phyloP scores from a whole-genome alignment of 1,139 yeast species.

The Pichia sp. region DNA sequence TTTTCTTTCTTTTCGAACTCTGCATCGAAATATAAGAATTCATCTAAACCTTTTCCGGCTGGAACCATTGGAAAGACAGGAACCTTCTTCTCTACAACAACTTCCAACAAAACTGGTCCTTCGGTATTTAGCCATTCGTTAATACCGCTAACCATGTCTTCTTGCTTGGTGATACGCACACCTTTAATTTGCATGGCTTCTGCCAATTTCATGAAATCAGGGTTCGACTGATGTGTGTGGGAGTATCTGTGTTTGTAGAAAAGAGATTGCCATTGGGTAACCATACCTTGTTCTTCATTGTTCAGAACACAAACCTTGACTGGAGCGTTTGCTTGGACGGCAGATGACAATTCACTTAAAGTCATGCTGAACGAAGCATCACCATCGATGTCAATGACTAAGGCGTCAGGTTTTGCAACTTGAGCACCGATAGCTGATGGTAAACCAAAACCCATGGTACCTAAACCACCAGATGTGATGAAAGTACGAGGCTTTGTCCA shows the following conservation, averaged over 20 bases:
- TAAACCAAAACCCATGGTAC: slow-evolving; percentile 97
- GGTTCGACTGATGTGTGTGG: slow-evolving; percentile 93
- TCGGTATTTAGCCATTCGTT: slow-evolving; percentile 67
- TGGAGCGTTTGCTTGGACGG: slow-evolving; percentile 90
- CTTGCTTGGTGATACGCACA: slow-evolving; percentile 64
- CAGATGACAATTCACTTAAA: slow-evolving; percentile 84
- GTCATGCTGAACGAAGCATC: slow-evolving; percentile 99
- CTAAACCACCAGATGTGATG: slow-evolving; percentile 97
- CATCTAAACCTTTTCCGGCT: slow-evolving; percentile 90
- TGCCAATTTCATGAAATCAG: slow-evolving; percentile 87
- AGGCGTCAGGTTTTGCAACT: slow-evolving; percentile 89
- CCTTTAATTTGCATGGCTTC: slow-evolving; percentile 93
- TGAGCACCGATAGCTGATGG: slow-evolving; percentile 99
- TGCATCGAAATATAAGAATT: slow-evolving; percentile 81
- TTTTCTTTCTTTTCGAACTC: slow-evolving; percentile 72
- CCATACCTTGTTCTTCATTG: slow-evolving; percentile 99
- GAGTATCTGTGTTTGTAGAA: slow-evolving; percentile 95
- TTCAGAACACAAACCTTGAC: slow-evolving; percentile 84
- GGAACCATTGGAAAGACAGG: slow-evolving; percentile 99
- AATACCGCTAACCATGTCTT: slow-evolving; percentile 58
- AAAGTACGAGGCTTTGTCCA: slow-evolving; percentile 90
- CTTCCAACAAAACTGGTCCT: slow-evolving; percentile 90
- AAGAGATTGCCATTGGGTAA: slow-evolving; percentile 97
- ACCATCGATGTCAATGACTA: slow-evolving; percentile 95
- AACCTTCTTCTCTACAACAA: slow-evolving; percentile 87